Percentiles rank a stretch among this genome's conserved stretches.
These are phyloP conservation scores for Lentinula novae-zelandiae DNA, from an alignment of 1,284 basidiomycete species.

Conservation along the genomic window DNA sequence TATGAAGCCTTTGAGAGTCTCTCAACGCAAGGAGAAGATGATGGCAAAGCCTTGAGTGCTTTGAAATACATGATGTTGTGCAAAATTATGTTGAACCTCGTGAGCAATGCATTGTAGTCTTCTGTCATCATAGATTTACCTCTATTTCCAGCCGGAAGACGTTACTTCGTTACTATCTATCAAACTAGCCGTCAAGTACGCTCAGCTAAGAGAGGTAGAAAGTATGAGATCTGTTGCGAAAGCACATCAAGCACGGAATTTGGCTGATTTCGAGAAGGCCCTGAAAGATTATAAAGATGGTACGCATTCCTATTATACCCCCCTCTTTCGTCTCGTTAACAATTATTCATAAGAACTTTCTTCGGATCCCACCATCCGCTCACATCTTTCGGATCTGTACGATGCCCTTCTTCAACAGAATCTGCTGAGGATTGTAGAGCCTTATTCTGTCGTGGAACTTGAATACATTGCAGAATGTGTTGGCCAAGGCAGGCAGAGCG, in stretches of 20 bases:
- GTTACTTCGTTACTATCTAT: constrained; percentile 82
- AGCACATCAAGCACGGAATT: constrained; percentile 88
- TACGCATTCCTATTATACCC: constrained; percentile 28
- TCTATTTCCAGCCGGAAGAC: constrained; percentile 75
- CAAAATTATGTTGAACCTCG: constrained; percentile 96
- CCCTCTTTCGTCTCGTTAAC: background rate
- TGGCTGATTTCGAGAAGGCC: constrained; percentile 88
- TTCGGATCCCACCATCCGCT: constrained; percentile 90
- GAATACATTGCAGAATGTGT: constrained; percentile 88
- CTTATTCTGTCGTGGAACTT: constrained; percentile 91
- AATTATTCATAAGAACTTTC: constrained; percentile 70
- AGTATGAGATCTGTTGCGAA: constrained; percentile 93
- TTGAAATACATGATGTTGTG: constrained; percentile 98
- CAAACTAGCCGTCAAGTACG: constrained; percentile 87
- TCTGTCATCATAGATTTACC: background rate
- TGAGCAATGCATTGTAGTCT: constrained; percentile 33
- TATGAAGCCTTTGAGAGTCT: constrained; percentile 92
- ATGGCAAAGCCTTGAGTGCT: constrained; percentile 64
- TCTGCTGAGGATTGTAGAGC: constrained; percentile 90
- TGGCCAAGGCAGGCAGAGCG: constrained; percentile 86
- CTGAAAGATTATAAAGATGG: constrained; percentile 87
- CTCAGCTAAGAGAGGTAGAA: constrained; percentile 80
- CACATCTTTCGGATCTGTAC: constrained; percentile 90
- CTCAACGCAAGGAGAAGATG: constrained; percentile 69
- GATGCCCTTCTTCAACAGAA: constrained; percentile 97